Conservation (phyloP, 768 basidiomycete genomes). For the Rhizopogon rudus region DNA sequence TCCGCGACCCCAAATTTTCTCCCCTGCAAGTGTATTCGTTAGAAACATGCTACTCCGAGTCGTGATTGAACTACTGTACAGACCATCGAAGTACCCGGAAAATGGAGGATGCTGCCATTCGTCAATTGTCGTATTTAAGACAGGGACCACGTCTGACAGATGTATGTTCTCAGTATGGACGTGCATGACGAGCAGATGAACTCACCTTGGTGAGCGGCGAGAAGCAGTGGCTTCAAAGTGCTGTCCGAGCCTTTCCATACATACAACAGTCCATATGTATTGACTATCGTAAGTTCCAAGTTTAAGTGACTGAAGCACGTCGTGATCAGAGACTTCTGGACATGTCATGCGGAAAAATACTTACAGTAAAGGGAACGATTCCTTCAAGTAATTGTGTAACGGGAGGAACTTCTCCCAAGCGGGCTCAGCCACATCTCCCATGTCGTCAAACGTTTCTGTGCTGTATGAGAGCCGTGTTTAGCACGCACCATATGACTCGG, state of each 20-base stretch:
- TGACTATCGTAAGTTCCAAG: slow-evolving; percentile 41
- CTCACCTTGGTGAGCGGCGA: slow-evolving; percentile 60
- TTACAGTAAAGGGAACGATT: slow-evolving; percentile 61
- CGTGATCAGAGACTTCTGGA: neutral
- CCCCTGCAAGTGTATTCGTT: slow-evolving; percentile 20
- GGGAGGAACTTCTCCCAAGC: slow-evolving; percentile 52
- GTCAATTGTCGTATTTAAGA: slow-evolving; percentile 42
- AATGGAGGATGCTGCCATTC: slow-evolving; percentile 57
- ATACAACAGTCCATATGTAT: slow-evolving; percentile 72
- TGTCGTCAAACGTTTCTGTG: slow-evolving; percentile 47
- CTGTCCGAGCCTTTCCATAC: slow-evolving; percentile 64
- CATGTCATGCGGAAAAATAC: slow-evolving; percentile 5
- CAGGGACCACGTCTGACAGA: slow-evolving; percentile 54
- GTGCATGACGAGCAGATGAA: neutral
- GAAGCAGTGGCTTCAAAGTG: slow-evolving; percentile 54
- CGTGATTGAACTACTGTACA: neutral
- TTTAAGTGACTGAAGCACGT: slow-evolving; percentile 42
- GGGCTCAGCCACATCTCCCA: slow-evolving; percentile 40
- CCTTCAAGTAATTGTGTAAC: slow-evolving; percentile 51
- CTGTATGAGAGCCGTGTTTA: slow-evolving; percentile 20
- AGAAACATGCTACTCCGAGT: neutral
- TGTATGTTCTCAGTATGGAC: neutral
- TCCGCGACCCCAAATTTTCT: slow-evolving; percentile 72
- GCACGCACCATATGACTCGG: neutral
- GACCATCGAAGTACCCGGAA: slow-evolving; percentile 51